These are phyloP conservation scores for Suhomyces pyralidae DNA, from an alignment of 805 yeast genomes.

Conservation along the genomic window DNA sequence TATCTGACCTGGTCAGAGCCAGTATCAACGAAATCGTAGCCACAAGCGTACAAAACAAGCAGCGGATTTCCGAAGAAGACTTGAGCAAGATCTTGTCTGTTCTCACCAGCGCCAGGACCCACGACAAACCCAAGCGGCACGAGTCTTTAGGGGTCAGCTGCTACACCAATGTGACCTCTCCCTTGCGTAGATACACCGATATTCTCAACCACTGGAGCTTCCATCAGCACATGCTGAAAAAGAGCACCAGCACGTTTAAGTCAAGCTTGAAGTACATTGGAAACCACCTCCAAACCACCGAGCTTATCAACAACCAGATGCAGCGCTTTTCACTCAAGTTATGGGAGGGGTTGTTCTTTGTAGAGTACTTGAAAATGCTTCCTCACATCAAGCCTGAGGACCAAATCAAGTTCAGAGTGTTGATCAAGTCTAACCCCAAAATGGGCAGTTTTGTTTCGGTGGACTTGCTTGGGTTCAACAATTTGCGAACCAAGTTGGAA, in stretches of 20 bases:
- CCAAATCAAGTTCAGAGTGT: conserved; percentile 22
- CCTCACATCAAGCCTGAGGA: conserved; percentile 9
- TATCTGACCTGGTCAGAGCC: conserved; percentile 18
- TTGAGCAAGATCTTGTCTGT: conserved; percentile 42
- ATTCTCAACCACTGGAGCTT: conserved; percentile 69
- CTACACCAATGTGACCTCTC: conserved; percentile 72
- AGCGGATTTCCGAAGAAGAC: conserved; percentile 35
- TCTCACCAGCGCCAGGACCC: conserved; percentile 51
- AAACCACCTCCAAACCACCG: conserved; percentile 32
- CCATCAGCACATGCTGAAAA: conserved; percentile 7
- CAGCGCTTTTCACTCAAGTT: conserved; percentile 26
- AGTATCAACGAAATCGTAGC: conserved; percentile 22
- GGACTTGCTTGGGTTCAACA: conserved; percentile 23
- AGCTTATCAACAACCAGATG: conserved; percentile 22
- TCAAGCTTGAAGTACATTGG: conserved; percentile 13
- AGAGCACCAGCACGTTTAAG: not conserved
- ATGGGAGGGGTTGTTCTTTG: conserved; percentile 38
- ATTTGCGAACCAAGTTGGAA: conserved; percentile 20
- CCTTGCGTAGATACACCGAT: conserved; percentile 25
- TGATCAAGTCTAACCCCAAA: conserved; percentile 23
- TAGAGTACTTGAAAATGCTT: conserved; percentile 22
- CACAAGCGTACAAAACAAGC: conserved; percentile 11
- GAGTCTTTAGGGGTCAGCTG: conserved; percentile 57
- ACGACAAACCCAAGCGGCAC: conserved; percentile 49
- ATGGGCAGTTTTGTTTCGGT: conserved; percentile 24